Conservation (phyloP, 2,329 filamentous ascomycete species). For the Penicillium psychrosexuale region DNA sequence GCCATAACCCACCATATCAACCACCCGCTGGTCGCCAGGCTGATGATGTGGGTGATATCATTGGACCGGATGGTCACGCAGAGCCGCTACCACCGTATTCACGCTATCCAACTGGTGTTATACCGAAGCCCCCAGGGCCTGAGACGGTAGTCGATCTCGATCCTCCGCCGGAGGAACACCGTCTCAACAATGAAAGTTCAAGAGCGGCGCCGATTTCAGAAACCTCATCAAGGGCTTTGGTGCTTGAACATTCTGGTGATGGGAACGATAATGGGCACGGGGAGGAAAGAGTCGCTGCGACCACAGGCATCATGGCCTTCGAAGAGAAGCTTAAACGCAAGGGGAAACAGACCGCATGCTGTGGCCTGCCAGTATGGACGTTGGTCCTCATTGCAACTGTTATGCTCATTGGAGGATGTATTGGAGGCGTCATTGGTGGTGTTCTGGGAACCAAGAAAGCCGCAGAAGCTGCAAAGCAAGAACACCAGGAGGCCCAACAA, state of each 20-base stretch:
- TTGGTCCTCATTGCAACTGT: constrained; percentile 47
- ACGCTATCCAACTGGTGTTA: constrained; percentile 75
- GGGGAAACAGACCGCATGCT: constrained; percentile 45
- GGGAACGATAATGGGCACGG: constrained; percentile 14
- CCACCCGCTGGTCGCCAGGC: constrained; percentile 64
- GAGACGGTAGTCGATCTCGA: constrained; percentile 29
- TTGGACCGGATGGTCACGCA: constrained; percentile 82
- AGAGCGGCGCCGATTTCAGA: constrained; percentile 30
- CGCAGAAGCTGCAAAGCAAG: constrained; percentile 24
- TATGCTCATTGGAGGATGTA: constrained; percentile 49
- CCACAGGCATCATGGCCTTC: constrained; percentile 40
- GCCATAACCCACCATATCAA: constrained; percentile 64
- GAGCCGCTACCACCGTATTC: constrained; percentile 92
- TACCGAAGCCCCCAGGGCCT: constrained; percentile 52
- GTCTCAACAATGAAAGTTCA: constrained; percentile 39
- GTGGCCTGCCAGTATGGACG: constrained; percentile 52
- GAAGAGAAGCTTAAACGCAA: constrained; percentile 47
- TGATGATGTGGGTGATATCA: constrained; percentile 81
- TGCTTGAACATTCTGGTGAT: constrained; percentile 17
- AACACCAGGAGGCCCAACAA: constrained; percentile 17
- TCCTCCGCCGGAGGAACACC: constrained; percentile 51
- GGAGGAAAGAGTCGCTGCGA: constrained; percentile 21
- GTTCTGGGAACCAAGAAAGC: constrained; percentile 48
- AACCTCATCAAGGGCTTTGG: constrained; percentile 31
- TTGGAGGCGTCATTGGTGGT: constrained; percentile 55